These are phyloP conservation scores for Trichoderma sp. DNA, from an alignment of 2,329 filamentous ascomycete species.

Conservation along the genomic window DNA sequence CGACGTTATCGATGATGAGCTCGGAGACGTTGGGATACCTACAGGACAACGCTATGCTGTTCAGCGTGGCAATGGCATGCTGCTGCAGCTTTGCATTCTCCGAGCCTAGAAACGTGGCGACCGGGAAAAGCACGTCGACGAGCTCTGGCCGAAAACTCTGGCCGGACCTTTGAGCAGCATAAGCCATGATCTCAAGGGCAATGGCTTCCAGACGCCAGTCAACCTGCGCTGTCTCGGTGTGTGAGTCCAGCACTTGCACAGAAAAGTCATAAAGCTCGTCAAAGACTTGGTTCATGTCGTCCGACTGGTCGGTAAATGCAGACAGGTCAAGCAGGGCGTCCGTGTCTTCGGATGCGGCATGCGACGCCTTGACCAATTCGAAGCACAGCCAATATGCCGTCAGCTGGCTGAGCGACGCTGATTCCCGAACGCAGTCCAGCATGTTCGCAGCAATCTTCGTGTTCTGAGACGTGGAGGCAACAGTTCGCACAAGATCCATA, in stretches of 20 bases:
- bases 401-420: conserved; percentile 60
- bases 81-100: conserved; percentile 66
- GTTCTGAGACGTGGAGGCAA: conserved; percentile 61
- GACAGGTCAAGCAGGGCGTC: conserved; percentile 67
- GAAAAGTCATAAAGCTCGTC: conserved; percentile 72
- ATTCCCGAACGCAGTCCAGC: conserved; percentile 62
- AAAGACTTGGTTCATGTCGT: conserved; percentile 52
- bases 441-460: conserved; percentile 66
- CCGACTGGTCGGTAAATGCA: conserved; percentile 41
- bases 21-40: conserved; percentile 74
- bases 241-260: conserved; percentile 60
- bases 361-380: conserved; percentile 65
- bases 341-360: conserved; percentile 55
- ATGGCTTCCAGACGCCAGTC: conserved; percentile 79
- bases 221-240: conserved; percentile 50
- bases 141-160: conserved; percentile 78
- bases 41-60: conserved; percentile 75
- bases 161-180: conserved; percentile 69
- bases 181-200: conserved; percentile 76
- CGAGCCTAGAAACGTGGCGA: conserved; percentile 86
- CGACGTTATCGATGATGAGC: conserved; percentile 85
- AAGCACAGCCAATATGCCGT: conserved; percentile 81
- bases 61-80: conserved; percentile 82
- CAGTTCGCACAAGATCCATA: conserved; percentile 56
- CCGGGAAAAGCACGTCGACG: conserved; percentile 86